Base-by-base conservation (phyloP, 202 grass and related monocot species). In the Cymbopogon flexuosus region DNA sequence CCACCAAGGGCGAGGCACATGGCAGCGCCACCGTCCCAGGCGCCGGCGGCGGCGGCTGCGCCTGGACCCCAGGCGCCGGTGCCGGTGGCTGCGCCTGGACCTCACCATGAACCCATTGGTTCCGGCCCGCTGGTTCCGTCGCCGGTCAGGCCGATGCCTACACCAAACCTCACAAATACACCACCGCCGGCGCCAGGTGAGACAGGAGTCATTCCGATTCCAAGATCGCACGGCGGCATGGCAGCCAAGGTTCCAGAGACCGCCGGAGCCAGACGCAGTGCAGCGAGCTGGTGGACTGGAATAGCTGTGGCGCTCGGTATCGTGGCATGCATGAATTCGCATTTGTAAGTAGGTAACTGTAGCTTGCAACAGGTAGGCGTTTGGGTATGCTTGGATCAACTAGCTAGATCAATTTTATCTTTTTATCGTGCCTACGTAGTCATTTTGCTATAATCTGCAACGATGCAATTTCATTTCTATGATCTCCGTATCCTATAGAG, bases 221-320 rank as follows among this genome's bases (percentile, higher is more conserved):
- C 87, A 1, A 88, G 64, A 27, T 81, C 36, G 23, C 81, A 84
- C 64, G 87, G 81, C 3, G 86, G 70, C 29, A 68, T 76, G 64
- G 70, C 77, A 7, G 71, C 64, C 1, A 85, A 71, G 71, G 8
- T 80, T 1, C 71, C 82, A 19, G 14, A 59, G 21, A 15, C 35
- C 4, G 19, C 19, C 9, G 72, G 46, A 8, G 54, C 70, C 19
- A 57, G 58, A 12, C 58, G 18, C 5, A 11, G 1, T 1, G 12
- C 49, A 30, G 56, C 24, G 6, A 81, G 11, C 65, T 71, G 64
- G 76, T 66, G 64, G 65, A 46, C n/a, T 42, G 35, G 54, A 0
- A 8, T 73, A 21, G 45, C 34, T 27, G 36, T 56, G 65, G 65
- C 21, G 10, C 31, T 89, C 2, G 71, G 27, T 46, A 76, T 69